These are phyloP conservation scores for Homolaphlyctis polyrhiza DNA, from an alignment of 371 early-diverging fungal genomes.

Conservation along the genomic window DNA sequence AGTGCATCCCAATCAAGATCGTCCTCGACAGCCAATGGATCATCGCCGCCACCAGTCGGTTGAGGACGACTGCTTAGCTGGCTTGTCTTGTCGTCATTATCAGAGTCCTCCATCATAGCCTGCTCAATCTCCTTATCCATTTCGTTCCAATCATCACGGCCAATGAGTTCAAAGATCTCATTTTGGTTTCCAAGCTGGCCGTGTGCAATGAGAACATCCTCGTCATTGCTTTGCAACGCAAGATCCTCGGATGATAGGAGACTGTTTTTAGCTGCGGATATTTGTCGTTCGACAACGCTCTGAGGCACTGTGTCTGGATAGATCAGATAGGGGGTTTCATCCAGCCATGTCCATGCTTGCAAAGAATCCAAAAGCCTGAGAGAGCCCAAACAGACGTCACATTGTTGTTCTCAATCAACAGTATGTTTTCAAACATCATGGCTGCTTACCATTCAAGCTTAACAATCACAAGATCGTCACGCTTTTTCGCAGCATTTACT, in stretches of 20 bases:
- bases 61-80: neutral
- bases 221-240: too few species aligned
- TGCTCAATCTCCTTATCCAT: conserved; percentile 36
- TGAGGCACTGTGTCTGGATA: conserved; percentile 8
- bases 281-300: too few species aligned
- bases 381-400: neutral
- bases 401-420: conserved; percentile 9
- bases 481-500: conserved; percentile 49
- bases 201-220: conserved; percentile 9
- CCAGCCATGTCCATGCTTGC: conserved; percentile 50
- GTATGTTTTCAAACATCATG: neutral
- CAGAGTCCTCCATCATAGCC: conserved; percentile 24
- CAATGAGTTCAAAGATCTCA: conserved; percentile 12
- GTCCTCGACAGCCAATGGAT: neutral
- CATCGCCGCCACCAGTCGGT: conserved; percentile 1
- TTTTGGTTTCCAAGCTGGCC: conserved; percentile 13
- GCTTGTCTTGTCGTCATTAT: conserved; percentile 19
- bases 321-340: conserved; percentile 50
- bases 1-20: neutral
- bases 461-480: conserved; percentile 44
- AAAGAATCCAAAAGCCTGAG: conserved; percentile 55
- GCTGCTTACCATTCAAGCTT: conserved; percentile 48
- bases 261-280: too few species aligned
- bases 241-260: too few species aligned
- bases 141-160: conserved; percentile 29